Evolutionary conservation across 2,329 filamentous ascomycete genomes (phyloP), one percentile per base, ranked within the genome.

Genomic region (Cordyceps sp.): DNA sequence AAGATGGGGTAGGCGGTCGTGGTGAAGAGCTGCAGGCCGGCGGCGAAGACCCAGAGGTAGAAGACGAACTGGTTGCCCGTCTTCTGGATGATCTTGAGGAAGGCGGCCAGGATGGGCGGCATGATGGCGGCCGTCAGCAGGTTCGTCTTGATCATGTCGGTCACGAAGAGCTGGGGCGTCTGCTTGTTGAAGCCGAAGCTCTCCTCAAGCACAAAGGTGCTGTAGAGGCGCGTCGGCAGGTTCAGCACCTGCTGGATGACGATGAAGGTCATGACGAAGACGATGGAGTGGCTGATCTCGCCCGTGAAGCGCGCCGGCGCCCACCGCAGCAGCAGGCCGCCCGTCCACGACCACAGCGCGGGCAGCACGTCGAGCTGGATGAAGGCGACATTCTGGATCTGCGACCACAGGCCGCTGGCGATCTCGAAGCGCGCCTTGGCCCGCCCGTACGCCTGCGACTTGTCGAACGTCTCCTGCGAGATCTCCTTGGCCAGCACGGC

Each of bases 171-270:
- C 54, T 75, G 76, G 34, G 84, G 62, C 0, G 90, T 96, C 66
- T 93, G 85, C 64, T 98, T 98, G 60, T 98, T 98, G 72, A 98
- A 98, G 31, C 90, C 90, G 46, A 93, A 98, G 52, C 84, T 81
- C 59, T 94, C 86, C 58, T 98, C 90, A 34, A 98, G 66, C 30
- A 96, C 82, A 49, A 98, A 98, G 10, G 84, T 90, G 59, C 86
- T 77, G 64, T 96, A 98, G 55, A 94, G 75, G 34, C 75, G 80
- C 37, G 76, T 70, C 4, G 90, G 90, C 33, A 96, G 61, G 35
- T 77, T 79, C 40, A 93, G 59, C 34, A 81, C 42, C 47, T 88
- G 83, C 44, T 85, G 79, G 46, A 92, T 69, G 46, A 93, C 55
- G 45, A 84, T 78, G 56, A 93, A 93, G 35, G 73, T 65, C 49